Evolutionary conservation across 1,139 yeast species (phyloP), one percentile per base, ranked within the genome.

Genomic region (Candida mesenterica): DNA sequence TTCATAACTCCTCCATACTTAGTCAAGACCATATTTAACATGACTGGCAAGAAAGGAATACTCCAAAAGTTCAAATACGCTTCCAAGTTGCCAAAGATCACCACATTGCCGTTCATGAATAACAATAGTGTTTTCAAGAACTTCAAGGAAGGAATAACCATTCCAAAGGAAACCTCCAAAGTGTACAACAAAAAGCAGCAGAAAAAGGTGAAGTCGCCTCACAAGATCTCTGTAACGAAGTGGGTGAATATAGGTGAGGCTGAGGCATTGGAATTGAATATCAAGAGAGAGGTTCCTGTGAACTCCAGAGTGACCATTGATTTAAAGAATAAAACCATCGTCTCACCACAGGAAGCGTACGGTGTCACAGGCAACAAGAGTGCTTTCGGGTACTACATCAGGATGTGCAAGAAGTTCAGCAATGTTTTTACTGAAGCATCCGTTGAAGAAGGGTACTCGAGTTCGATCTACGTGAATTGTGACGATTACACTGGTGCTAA

Each of bases 1-100:
- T 87, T 87, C 50, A 77, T 89, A 12, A 89, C 97, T 0, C 97
- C 97, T 1, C 86, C 90, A 33, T 87, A 89, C 52, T 67, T 89
- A 27, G 74, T 82, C 16, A 79, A 80, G 43, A 62, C 81, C 1
- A 70, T 82, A 7, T 85, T 89, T 60, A 52, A 48, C 40, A 50
- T 55, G 31, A 38, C 41, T 2, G 42, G 38, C 3, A 55, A 52
- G 43, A 68, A 70, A 39, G 62, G 67, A 35, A 43, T 48, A 14
- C 38, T 44, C 32, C 41, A 44, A 23, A 72, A 80, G 46, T 80
- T 86, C 57, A 74, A 73, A 40, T 71, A 77, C 46, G 96, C 96
- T 1, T 65, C 68, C 30, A 77, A 74, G 45, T 67, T 84, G 43
- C 96, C 96, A 27, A 79, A 78, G 50, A 62, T 87, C 20, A 71